A percentile compares a stretch with the other conserved stretches of the same genome.
phyloP scores from a whole-genome alignment of 129 eudicot species.

The Pulicaria dysenterica region DNA sequence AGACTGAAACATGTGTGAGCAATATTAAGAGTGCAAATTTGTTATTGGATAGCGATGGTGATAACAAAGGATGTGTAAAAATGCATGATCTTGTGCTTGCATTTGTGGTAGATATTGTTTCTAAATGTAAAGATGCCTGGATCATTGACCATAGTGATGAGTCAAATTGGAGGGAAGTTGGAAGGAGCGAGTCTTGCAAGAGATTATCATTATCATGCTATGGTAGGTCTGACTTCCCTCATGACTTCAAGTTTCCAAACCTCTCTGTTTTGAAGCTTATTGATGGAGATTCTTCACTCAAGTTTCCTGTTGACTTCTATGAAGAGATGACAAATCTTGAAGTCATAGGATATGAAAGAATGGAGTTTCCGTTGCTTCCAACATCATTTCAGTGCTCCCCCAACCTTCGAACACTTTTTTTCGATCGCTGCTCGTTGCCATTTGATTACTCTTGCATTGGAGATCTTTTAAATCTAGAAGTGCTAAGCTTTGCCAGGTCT shows the following conservation, averaged over 20 bases:
- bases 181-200: background rate
- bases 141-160: background rate
- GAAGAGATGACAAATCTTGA: background rate
- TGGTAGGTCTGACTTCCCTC: conserved; percentile 10
- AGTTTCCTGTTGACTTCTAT: conserved; percentile 9
- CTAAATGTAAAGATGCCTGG: background rate
- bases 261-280: conserved; percentile 10
- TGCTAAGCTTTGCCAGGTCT: conserved; percentile 5
- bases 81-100: conserved; percentile 8
- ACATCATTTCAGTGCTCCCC: conserved; percentile 1
- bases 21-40: background rate
- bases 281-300: background rate
- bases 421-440: background rate
- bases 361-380: background rate
- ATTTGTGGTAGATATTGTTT: background rate
- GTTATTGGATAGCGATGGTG: conserved; percentile 13
- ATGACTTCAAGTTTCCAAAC: background rate
- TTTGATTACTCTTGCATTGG: background rate
- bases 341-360: background rate
- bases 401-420: conserved; percentile 3
- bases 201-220: conserved; percentile 8
- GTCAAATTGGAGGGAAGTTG: background rate
- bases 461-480: background rate
- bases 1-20: background rate
- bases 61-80: background rate